phyloP scores from a whole-genome alignment of 495 filamentous ascomycete species.

The Cercophora newfieldiana region DNA sequence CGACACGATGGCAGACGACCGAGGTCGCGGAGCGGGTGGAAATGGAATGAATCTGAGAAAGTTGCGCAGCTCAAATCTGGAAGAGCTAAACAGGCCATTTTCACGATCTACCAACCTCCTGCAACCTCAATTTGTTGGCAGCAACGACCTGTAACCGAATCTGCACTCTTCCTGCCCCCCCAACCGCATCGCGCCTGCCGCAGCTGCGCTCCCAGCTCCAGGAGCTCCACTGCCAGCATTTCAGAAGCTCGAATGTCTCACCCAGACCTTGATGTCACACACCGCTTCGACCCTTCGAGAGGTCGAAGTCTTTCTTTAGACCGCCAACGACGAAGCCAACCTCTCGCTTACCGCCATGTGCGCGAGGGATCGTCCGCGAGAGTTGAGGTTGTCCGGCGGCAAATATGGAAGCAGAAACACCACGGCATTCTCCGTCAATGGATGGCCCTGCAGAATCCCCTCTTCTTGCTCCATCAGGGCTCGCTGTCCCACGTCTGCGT shows the following conservation, averaged over 20 bases:
- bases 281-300: not conserved
- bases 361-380: not conserved
- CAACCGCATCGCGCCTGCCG: not conserved
- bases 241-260: not conserved
- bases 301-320: not conserved
- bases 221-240: not conserved
- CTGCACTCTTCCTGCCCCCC: not conserved
- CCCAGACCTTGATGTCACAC: not conserved
- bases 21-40: not conserved
- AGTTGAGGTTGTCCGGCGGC: not conserved
- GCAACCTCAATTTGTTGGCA: not conserved
- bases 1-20: not conserved
- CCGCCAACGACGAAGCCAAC: not conserved
- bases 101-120: not conserved
- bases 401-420: not conserved
- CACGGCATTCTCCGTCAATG: not conserved
- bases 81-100: not conserved
- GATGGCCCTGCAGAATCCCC: not conserved
- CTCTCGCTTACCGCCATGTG: not conserved
- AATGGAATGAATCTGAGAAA: not conserved
- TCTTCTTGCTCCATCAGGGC: not conserved
- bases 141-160: not conserved
- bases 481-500: not conserved
- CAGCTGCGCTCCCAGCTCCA: not conserved
- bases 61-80: not conserved